These are phyloP conservation scores for Kuraishia borneana DNA, from an alignment of 805 yeast species.

Conservation along the genomic window DNA sequence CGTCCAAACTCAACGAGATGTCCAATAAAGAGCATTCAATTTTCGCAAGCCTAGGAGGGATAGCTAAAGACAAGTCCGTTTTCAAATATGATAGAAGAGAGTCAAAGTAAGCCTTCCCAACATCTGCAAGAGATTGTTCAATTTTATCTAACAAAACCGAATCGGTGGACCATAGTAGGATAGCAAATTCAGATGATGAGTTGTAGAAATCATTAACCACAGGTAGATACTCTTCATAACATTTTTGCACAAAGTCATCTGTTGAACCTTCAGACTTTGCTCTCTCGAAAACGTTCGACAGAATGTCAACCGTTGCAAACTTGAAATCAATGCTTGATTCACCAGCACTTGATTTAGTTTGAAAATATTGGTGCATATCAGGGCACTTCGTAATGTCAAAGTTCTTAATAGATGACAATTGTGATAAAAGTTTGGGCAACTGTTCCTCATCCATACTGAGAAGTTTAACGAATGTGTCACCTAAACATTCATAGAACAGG, in stretches of 20 bases:
- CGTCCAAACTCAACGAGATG: not conserved
- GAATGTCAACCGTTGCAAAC: constrained; percentile 23
- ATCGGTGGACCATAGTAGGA: not conserved
- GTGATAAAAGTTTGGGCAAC: no score
- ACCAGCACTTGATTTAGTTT: constrained; percentile 4
- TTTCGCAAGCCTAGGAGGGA: not conserved
- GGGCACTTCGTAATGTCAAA: constrained; percentile 12
- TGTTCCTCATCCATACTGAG: constrained; percentile 9
- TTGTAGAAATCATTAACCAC: not conserved
- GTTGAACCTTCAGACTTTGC: constrained; percentile 10
- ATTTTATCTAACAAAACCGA: not conserved
- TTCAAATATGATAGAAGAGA: not conserved
- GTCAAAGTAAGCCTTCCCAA: not conserved
- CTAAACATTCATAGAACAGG: constrained; percentile 17
- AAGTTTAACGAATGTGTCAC: constrained; percentile 22
- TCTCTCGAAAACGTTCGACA: constrained; percentile 19
- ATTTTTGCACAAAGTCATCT: constrained; percentile 10
- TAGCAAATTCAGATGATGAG: not conserved
- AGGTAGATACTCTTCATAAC: constrained; percentile 11
- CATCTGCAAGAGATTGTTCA: not conserved
- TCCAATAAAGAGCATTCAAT: not conserved
- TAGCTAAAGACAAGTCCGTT: not conserved
- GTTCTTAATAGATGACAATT: no score
- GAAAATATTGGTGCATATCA: constrained; percentile 10
- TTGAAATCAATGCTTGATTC: constrained; percentile 11